phyloP scores from a whole-genome alignment of 768 basidiomycete species.

The Lentinus brumalis region DNA sequence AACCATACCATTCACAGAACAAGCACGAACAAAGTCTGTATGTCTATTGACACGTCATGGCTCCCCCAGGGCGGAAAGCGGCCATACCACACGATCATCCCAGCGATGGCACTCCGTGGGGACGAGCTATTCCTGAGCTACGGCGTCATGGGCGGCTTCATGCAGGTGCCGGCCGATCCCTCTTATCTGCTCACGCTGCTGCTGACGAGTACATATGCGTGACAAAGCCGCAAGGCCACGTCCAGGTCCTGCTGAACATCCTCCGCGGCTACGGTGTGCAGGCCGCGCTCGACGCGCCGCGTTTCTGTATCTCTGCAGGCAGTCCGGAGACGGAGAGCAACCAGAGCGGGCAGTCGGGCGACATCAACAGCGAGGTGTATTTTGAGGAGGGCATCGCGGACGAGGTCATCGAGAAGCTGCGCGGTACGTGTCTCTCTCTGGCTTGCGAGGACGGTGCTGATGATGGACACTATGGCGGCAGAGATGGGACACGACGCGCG shows the following conservation, averaged over 20 bases:
- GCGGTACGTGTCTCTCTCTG: constrained; percentile 46
- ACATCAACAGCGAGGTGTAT: constrained; percentile 81
- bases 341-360: constrained; percentile 53
- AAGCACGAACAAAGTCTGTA: too few relatives aligned
- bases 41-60: neutral
- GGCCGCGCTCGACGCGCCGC: constrained; percentile 89
- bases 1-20: too few relatives aligned
- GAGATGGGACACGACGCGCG: constrained; percentile 90
- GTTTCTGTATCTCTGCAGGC: constrained; percentile 94
- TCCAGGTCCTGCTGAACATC: constrained; percentile 91
- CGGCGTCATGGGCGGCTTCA: constrained; percentile 91
- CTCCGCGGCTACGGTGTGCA: constrained; percentile 87
- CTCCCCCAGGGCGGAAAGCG: constrained; percentile 72
- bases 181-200: neutral
- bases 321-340: constrained; percentile 59
- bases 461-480: constrained; percentile 31
- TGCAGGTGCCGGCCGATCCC: constrained; percentile 55
- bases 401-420: constrained; percentile 64
- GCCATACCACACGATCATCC: constrained; percentile 93
- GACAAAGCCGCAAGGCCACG: constrained; percentile 86
- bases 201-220: neutral
- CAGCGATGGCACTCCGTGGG: constrained; percentile 77
- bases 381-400: constrained; percentile 81
- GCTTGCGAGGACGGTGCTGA: too few relatives aligned
- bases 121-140: constrained; percentile 86